Conservation (phyloP, 2,329 filamentous ascomycete species). For the Lasiodiplodia sp. region DNA sequence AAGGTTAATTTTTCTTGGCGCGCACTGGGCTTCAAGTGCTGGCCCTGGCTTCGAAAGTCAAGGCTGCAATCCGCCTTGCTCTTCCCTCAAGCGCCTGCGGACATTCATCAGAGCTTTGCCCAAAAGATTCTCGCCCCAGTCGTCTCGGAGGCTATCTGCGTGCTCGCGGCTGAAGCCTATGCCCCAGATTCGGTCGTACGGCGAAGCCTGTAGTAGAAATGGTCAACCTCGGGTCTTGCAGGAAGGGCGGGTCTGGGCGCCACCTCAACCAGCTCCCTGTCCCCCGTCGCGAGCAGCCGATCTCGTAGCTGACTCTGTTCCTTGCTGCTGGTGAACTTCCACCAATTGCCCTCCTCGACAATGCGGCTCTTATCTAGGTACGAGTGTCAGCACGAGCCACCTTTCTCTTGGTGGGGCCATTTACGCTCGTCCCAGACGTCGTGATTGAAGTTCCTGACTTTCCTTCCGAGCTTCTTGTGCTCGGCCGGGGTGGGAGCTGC, state of each 20-base stretch:
- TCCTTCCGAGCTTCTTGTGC: constrained; percentile 63
- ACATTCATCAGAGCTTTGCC: constrained; percentile 69
- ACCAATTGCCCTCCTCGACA: constrained; percentile 64
- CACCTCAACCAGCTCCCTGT: constrained; percentile 68
- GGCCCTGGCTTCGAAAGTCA: not conserved
- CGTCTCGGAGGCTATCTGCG: constrained; percentile 55
- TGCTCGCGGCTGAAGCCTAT: constrained; percentile 64
- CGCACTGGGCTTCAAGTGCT: not conserved
- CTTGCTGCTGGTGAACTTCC: constrained; percentile 61
- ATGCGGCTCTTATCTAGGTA: constrained; percentile 46
- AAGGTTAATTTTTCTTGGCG: not conserved
- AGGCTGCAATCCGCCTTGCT: not conserved
- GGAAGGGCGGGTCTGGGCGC: constrained; percentile 37
- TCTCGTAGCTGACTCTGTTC: constrained; percentile 54
- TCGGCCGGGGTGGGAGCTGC: constrained; percentile 53
- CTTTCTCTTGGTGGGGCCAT: not conserved
- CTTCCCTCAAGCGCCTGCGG: constrained; percentile 56
- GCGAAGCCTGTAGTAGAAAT: constrained; percentile 34
- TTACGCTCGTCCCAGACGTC: constrained; percentile 57
- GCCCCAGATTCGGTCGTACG: constrained; percentile 68
- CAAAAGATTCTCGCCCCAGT: constrained; percentile 71
- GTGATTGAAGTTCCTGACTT: constrained; percentile 61
- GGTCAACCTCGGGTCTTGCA: not conserved
- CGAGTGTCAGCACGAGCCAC: not conserved
- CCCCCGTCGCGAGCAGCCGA: constrained; percentile 64